These are phyloP conservation scores for Prunus yedoensis DNA, from an alignment of 331 rosid species.

Conservation along the genomic window DNA sequence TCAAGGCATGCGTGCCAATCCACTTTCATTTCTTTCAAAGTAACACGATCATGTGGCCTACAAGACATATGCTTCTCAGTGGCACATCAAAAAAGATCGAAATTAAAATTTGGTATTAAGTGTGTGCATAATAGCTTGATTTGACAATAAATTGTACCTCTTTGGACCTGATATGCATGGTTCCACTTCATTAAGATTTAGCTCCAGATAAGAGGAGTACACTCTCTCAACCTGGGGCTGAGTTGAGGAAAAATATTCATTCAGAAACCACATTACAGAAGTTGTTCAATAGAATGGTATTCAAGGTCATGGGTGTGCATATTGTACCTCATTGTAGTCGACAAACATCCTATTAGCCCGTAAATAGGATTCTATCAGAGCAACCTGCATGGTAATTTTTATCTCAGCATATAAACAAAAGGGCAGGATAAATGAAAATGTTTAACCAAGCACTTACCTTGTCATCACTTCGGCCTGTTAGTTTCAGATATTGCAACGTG, in stretches of 20 bases:
- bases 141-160: slow-evolving; percentile 43
- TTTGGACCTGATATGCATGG: slow-evolving; percentile 89
- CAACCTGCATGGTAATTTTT: slow-evolving; percentile 45
- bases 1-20: slow-evolving; percentile 84
- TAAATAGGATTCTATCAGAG: slow-evolving; percentile 69
- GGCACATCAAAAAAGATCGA: slow-evolving; percentile 21
- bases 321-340: slow-evolving; percentile 67
- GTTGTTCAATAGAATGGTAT: not conserved
- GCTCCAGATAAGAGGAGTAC: slow-evolving; percentile 71
- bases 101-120: slow-evolving; percentile 5
- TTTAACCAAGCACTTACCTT: slow-evolving; percentile 43
- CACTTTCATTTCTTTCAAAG: slow-evolving; percentile 76
- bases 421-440: slow-evolving; percentile 6
- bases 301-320: slow-evolving; percentile 2
- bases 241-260: slow-evolving; percentile 26
- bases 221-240: slow-evolving; percentile 76
- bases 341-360: slow-evolving; percentile 83
- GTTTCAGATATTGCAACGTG: slow-evolving; percentile 69
- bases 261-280: slow-evolving; percentile 26
- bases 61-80: slow-evolving; percentile 29
- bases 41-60: slow-evolving; percentile 90
- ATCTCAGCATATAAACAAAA: slow-evolving; percentile 29
- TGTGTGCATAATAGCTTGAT: slow-evolving; percentile 14
- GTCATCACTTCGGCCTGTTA: slow-evolving; percentile 79
- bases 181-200: slow-evolving; percentile 69